Evolutionary conservation across 495 filamentous ascomycete species (phyloP).

Genomic region (Choiromyces venosus): DNA sequence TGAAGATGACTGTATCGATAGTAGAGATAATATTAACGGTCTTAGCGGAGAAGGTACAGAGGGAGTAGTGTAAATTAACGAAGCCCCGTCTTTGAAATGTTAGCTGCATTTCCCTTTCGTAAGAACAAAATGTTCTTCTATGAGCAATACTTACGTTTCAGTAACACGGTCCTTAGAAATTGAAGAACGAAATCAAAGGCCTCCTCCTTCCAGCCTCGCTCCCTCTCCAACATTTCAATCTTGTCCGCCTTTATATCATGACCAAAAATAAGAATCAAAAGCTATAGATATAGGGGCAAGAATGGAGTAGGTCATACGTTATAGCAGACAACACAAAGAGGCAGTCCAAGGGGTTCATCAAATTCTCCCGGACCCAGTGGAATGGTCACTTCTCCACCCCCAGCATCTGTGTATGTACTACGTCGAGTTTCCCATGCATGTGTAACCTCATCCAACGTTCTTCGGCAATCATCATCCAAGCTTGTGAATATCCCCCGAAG

Average conservation of each 20-base stretch:
- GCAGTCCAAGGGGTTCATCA: constrained; percentile 84
- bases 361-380: constrained; percentile 87
- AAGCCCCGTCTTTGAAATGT: constrained; percentile 67
- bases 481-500: constrained; percentile 67
- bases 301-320: constrained; percentile 56
- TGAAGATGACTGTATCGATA: constrained; percentile 83
- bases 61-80: constrained; percentile 82
- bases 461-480: constrained; percentile 69
- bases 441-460: constrained; percentile 80
- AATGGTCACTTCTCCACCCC: constrained; percentile 58
- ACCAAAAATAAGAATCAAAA: constrained; percentile 10
- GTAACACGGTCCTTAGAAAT: constrained; percentile 74
- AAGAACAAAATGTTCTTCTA: neutral
- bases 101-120: constrained; percentile 6
- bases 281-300: neutral
- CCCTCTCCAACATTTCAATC: constrained; percentile 79
- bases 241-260: constrained; percentile 63
- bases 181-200: constrained; percentile 89
- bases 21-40: constrained; percentile 74
- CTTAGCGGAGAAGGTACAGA: constrained; percentile 73
- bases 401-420: constrained; percentile 41
- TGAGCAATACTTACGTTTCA: constrained; percentile 61
- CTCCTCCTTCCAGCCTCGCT: constrained; percentile 85
- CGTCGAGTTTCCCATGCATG: constrained; percentile 38
- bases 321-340: constrained; percentile 87